A percentile compares a stretch with the other conserved stretches of the same genome.
These are phyloP conservation scores for Thelonectria blattea DNA, from an alignment of 2,329 filamentous ascomycete genomes.

Conservation along the genomic window DNA sequence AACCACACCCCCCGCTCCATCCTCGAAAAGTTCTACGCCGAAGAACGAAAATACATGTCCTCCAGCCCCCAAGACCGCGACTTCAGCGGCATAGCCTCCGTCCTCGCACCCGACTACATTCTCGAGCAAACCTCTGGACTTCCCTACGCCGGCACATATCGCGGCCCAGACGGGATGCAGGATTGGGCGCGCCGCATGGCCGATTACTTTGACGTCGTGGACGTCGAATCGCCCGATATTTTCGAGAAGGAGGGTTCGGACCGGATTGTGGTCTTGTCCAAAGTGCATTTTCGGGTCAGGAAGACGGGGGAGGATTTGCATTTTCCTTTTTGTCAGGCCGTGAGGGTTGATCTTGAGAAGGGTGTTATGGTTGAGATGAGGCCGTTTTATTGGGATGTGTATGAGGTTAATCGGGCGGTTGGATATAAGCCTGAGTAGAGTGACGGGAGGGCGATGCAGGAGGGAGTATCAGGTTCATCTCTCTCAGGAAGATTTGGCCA, in stretches of 20 bases:
- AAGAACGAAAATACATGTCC: constrained; percentile 44
- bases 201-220: constrained; percentile 35
- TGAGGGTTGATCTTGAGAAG: constrained; percentile 42
- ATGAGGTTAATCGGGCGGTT: constrained; percentile 31
- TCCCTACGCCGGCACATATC: constrained; percentile 42
- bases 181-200: constrained; percentile 42
- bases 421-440: constrained; percentile 23
- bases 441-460: too few species aligned
- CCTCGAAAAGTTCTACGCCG: constrained; percentile 43
- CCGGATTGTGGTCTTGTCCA: constrained; percentile 38
- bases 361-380: constrained; percentile 40
- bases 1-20: constrained; percentile 37
- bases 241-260: constrained; percentile 40
- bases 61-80: constrained; percentile 38
- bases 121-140: constrained; percentile 43
- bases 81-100: constrained; percentile 39
- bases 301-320: constrained; percentile 40
- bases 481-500: too few species aligned
- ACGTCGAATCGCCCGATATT: constrained; percentile 41
- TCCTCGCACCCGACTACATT: constrained; percentile 34
- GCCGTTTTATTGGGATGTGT: constrained; percentile 47
- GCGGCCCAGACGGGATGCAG: constrained; percentile 40
- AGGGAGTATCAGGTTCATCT: too few species aligned
- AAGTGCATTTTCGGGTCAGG: constrained; percentile 38
- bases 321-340: constrained; percentile 40